Conservation (phyloP, 2,329 filamentous ascomycete species). For the Tolypocladium amazonense region DNA sequence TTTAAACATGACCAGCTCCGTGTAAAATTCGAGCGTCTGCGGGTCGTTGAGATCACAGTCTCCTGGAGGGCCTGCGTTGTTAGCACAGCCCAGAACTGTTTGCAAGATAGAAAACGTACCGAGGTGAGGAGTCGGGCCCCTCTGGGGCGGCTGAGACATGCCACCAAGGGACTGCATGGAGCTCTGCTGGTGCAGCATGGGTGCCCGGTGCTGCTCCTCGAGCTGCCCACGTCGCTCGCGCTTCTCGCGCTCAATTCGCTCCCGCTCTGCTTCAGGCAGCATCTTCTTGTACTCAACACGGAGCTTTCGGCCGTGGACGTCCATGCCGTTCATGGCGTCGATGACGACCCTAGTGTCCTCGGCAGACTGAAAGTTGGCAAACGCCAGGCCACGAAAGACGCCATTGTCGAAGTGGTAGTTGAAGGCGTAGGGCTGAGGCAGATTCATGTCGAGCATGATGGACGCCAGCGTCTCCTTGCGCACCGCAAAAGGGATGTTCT, state of each 20-base stretch:
- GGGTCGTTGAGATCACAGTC: conserved; percentile 90
- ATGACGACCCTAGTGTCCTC: conserved; percentile 92
- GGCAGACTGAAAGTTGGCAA: conserved; percentile 94
- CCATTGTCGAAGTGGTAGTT: conserved; percentile 99
- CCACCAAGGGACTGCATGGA: conserved; percentile 72
- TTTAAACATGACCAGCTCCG: conserved; percentile 81
- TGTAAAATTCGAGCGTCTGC: conserved; percentile 77
- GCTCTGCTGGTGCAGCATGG: conserved; percentile 70
- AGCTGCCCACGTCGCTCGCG: conserved; percentile 89
- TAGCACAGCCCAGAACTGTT: background rate
- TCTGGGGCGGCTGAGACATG: conserved; percentile 52
- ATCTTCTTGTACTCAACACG: conserved; percentile 99
- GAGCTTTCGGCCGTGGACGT: conserved; percentile 87
- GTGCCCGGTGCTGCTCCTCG: conserved; percentile 84
- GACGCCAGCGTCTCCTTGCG: conserved; percentile 91
- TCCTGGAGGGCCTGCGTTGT: conserved; percentile 18
- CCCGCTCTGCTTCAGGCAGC: conserved; percentile 86
- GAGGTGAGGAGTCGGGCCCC: conserved; percentile 29
- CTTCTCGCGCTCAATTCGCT: conserved; percentile 95
- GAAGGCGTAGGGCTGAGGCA: conserved; percentile 94
- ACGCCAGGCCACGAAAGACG: conserved; percentile 89
- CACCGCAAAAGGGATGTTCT: conserved; percentile 97
- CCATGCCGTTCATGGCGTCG: conserved; percentile 87
- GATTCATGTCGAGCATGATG: conserved; percentile 87
- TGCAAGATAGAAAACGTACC: conserved; percentile 17